These are phyloP conservation scores for Daldinia childiae DNA, from an alignment of 495 filamentous ascomycete species.

Conservation along the genomic window DNA sequence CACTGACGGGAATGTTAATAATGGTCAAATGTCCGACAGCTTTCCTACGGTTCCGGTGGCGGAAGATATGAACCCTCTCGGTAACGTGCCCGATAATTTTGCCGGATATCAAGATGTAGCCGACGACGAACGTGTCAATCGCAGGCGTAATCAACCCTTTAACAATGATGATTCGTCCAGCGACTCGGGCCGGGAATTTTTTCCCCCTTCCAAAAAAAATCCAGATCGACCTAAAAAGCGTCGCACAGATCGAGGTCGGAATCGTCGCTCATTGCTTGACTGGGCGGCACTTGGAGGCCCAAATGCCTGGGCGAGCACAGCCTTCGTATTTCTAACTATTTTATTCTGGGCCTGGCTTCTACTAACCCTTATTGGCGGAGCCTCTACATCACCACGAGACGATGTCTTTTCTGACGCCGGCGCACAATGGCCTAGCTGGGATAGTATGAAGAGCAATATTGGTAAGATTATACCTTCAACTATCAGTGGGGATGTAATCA, in stretches of 20 bases:
- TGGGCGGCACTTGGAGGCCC: not conserved
- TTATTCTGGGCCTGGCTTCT: slow-evolving; percentile 12
- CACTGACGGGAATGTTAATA: not conserved
- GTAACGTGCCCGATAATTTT: not conserved
- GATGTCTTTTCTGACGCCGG: not conserved
- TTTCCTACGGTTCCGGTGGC: not conserved
- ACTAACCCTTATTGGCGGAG: not conserved
- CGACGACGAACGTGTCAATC: not conserved
- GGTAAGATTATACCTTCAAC: slow-evolving; percentile 1
- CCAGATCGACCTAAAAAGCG: not conserved
- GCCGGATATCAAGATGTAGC: not conserved
- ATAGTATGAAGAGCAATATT: not conserved
- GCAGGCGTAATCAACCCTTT: not conserved
- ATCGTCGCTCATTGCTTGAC: not conserved
- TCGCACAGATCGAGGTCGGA: not conserved
- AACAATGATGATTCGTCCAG: not conserved
- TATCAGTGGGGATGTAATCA: not conserved
- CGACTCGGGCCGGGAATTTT: not conserved
- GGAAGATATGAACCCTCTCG: not conserved
- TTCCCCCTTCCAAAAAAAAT: not conserved
- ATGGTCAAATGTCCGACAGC: not conserved
- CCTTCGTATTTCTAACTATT: slow-evolving; percentile 13
- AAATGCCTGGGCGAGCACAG: not conserved
- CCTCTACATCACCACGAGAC: not conserved
- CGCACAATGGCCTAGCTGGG: slow-evolving; percentile 1